Evolutionary conservation across 164 flowering plant genomes (phyloP).

Genomic region (Paratinospora sagittata): DNA sequence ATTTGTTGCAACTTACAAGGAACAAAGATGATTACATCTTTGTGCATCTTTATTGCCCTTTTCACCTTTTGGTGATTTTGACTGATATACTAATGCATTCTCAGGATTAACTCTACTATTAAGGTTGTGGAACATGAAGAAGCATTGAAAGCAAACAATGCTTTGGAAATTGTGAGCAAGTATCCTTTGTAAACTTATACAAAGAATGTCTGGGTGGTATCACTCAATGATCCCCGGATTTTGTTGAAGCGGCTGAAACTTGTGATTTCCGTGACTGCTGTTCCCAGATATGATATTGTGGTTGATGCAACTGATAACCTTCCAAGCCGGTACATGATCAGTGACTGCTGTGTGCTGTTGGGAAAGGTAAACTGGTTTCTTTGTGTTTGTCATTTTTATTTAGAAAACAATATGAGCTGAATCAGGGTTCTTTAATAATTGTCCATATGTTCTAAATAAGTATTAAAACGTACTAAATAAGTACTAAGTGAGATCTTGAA

Average conservation of each 20-base stretch:
- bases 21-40: too few species aligned
- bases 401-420: slow-evolving; percentile 6
- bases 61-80: background rate
- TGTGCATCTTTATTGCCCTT: slow-evolving; percentile 3
- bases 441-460: background rate
- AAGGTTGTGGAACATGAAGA: slow-evolving; percentile 65
- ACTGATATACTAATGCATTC: slow-evolving; percentile 2
- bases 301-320: too few species aligned
- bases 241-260: too few species aligned
- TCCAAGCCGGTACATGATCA: too few species aligned
- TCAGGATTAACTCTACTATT: slow-evolving; percentile 80
- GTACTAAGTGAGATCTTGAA: background rate
- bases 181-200: too few species aligned
- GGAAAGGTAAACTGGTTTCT: too few species aligned
- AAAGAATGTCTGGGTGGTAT: too few species aligned
- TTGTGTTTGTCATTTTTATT: slow-evolving; percentile 17
- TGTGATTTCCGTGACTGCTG: too few species aligned
- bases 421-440: background rate
- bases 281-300: too few species aligned
- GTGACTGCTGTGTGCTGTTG: too few species aligned
- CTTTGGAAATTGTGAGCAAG: slow-evolving; percentile 85
- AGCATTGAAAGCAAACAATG: slow-evolving; percentile 76
- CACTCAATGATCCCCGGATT: too few species aligned
- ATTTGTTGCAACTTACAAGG: too few species aligned
- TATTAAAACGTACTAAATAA: background rate